phyloP scores from a whole-genome alignment of 2,329 filamentous ascomycete genomes.

The Arthrobotrys megalospora region DNA sequence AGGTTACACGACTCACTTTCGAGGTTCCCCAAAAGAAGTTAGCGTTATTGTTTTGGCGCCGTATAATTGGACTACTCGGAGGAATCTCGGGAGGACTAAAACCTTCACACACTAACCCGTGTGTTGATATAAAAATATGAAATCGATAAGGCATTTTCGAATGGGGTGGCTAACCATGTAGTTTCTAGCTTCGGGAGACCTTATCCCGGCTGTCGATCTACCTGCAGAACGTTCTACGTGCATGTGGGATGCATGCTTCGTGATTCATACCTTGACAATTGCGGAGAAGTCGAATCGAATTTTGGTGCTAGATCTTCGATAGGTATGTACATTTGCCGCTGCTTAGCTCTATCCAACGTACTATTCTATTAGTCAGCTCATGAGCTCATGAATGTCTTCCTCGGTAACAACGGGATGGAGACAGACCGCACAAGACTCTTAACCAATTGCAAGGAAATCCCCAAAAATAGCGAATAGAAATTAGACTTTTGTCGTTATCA shows the following conservation, averaged over 20 bases:
- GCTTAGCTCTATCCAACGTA: background rate
- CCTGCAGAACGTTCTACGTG: slow-evolving; percentile 27
- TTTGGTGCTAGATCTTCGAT: background rate
- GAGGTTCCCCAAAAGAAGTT: background rate
- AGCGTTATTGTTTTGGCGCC: background rate
- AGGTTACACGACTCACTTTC: slow-evolving; percentile 13
- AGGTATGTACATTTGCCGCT: background rate
- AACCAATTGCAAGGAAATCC: background rate
- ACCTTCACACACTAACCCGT: background rate
- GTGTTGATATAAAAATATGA: slow-evolving; percentile 33
- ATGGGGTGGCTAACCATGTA: background rate
- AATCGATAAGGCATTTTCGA: slow-evolving; percentile 29
- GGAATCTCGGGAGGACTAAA: slow-evolving; percentile 55
- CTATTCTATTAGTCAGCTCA: background rate
- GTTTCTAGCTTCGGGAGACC: slow-evolving; percentile 27
- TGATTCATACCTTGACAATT: slow-evolving; percentile 30
- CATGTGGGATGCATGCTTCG: background rate
- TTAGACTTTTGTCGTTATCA: slow-evolving; percentile 28
- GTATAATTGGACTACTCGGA: slow-evolving; percentile 53
- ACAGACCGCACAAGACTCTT: too few relatives aligned
- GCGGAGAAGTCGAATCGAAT: background rate
- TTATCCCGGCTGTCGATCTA: slow-evolving; percentile 42
- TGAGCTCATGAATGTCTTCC: too few relatives aligned
- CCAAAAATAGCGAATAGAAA: slow-evolving; percentile 14
- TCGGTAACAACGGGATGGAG: too few relatives aligned